Conservation (phyloP, 2,329 filamentous ascomycete genomes). For the Teratosphaeria pseudoeucalypti region DNA sequence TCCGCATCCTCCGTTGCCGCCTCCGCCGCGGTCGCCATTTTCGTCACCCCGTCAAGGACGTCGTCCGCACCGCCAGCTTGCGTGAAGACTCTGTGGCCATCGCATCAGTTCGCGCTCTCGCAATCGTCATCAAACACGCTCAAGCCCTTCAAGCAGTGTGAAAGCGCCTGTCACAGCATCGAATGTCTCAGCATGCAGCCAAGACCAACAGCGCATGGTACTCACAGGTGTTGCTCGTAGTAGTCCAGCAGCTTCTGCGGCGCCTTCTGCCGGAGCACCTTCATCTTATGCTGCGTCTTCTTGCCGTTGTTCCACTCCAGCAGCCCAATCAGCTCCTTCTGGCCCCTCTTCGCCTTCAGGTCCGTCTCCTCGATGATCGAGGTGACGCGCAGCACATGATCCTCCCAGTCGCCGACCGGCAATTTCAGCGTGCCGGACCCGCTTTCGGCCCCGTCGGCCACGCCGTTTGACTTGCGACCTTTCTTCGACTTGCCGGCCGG, state of each 20-base stretch:
- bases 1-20: not conserved
- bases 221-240: constrained; percentile 30
- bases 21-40: not conserved
- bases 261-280: constrained; percentile 61
- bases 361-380: constrained; percentile 53
- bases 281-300: constrained; percentile 63
- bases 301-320: constrained; percentile 60
- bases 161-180: not conserved
- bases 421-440: constrained; percentile 45
- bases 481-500: constrained; percentile 14
- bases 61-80: not conserved
- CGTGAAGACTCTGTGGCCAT: not conserved
- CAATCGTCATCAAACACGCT: not conserved
- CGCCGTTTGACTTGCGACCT: constrained; percentile 16
- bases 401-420: constrained; percentile 67
- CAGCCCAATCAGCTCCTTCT: constrained; percentile 53
- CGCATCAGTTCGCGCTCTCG: not conserved
- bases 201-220: constrained; percentile 3
- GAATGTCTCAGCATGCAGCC: not conserved
- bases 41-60: not conserved
- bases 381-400: constrained; percentile 59
- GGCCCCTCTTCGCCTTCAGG: constrained; percentile 20
- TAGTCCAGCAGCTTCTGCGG: constrained; percentile 52
- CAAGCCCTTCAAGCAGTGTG: not conserved
- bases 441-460: constrained; percentile 4